phyloP scores from a whole-genome alignment of 2,329 filamentous ascomycete species.

The Fusarium verticillioides region DNA sequence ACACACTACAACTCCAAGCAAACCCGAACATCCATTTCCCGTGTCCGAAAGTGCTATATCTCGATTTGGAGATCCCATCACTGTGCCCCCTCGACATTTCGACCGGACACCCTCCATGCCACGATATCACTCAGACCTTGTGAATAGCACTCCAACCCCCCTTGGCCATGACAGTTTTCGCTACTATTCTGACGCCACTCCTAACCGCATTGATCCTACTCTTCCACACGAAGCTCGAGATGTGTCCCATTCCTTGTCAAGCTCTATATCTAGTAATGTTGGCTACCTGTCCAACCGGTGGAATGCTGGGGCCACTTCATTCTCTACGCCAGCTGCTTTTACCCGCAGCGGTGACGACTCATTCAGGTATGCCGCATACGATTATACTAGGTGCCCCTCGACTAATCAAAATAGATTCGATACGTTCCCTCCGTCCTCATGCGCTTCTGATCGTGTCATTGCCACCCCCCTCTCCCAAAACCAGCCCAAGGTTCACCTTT shows the following conservation, averaged over 20 bases:
- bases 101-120: constrained; percentile 44
- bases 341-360: constrained; percentile 56
- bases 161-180: constrained; percentile 32
- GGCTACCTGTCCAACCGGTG: constrained; percentile 68
- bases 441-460: constrained; percentile 55
- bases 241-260: constrained; percentile 47
- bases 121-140: constrained; percentile 40
- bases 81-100: constrained; percentile 40
- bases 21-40: constrained; percentile 43
- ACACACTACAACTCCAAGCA: constrained; percentile 40
- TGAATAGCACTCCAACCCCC: constrained; percentile 43
- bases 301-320: constrained; percentile 61
- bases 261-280: constrained; percentile 57
- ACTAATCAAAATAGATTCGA: constrained; percentile 52
- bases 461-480: constrained; percentile 50
- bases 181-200: constrained; percentile 36
- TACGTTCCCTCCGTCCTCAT: constrained; percentile 56
- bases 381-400: neutral
- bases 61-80: constrained; percentile 39
- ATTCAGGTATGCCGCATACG: constrained; percentile 54
- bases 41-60: constrained; percentile 45
- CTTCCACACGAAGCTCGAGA: constrained; percentile 46
- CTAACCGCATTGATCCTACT: constrained; percentile 42
- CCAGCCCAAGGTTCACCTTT: constrained; percentile 73
- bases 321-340: constrained; percentile 60